Evolutionary conservation across 306 rosid genomes (phyloP), one percentile per base, ranked within the genome.

Genomic region (Medicago arabica): DNA sequence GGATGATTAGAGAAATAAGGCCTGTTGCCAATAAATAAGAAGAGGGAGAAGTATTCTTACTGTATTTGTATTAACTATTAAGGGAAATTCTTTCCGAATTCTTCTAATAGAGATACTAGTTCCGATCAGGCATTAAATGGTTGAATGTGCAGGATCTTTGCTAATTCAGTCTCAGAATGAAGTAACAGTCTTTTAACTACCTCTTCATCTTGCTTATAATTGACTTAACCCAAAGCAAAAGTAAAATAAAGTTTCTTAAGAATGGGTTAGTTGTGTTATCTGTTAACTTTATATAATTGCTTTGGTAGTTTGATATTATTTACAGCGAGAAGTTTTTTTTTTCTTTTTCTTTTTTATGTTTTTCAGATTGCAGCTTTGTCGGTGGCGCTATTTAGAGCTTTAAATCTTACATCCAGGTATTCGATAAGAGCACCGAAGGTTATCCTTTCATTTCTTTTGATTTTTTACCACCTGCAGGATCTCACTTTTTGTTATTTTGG

Each of bases 291-390:
- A 34, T 34, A 34, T 34, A 34, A 34, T 34, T 34, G 38, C 38
- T 34, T 34, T 34, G 61, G 23, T 75, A 34, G 77, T 79, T n/a
- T 65, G 19, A 47, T 55, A 75, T 54, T 76, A 69, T 57, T 75
- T 72, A 62, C 28, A 34, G 36, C 60, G 21, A 43, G 14, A 66
- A 21, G 9, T 1, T 10, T 41, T n/a, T 5, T 47, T 47, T 57
- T 15, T 23, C 0, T n/a, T n/a, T n/a, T 5, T 41, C 73, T 78
- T 5, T 47, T 47, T 64, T 8, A 21, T 0, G 5, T 43, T 75
- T 78, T 84, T 88, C 93, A 92, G 97, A 89, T 95, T 84, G 89
- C 93, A 78, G 98, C 97, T 17, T 82, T 95, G 75, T 89, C 92
- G 4, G 97, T 95, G 80, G 93, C 93, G 78, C 85, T 95, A 9